Evolutionary conservation across 1,139 yeast species (phyloP).

Genomic region (Saccharomyces hybrid): DNA sequence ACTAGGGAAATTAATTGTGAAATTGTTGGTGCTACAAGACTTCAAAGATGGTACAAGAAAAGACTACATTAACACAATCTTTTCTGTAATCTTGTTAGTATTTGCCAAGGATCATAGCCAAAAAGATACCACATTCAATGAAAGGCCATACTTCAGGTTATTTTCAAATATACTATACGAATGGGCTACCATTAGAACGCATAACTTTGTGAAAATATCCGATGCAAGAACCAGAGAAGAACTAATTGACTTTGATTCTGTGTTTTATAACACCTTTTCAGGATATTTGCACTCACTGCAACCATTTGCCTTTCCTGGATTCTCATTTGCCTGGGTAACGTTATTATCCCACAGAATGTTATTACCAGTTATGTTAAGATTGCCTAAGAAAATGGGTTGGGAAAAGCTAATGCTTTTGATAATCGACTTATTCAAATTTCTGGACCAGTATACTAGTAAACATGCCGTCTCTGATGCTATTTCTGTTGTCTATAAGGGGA

Average conservation of each 20-base stretch:
- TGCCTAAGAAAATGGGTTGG: constrained; percentile 55
- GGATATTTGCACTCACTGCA: constrained; percentile 69
- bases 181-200: constrained; percentile 44
- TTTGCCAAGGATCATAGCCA: constrained; percentile 76
- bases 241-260: constrained; percentile 36
- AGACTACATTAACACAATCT: constrained; percentile 50
- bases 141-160: constrained; percentile 83
- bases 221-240: constrained; percentile 30
- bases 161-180: constrained; percentile 73
- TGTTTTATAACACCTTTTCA: constrained; percentile 55
- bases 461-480: constrained; percentile 53
- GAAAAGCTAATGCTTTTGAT: constrained; percentile 53
- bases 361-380: constrained; percentile 65
- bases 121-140: constrained; percentile 59
- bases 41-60: constrained; percentile 40
- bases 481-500: constrained; percentile 79
- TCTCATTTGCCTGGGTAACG: constrained; percentile 93
- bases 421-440: constrained; percentile 60
- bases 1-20: constrained; percentile 64
- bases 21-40: constrained; percentile 50
- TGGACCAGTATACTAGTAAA: constrained; percentile 40
- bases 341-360: constrained; percentile 85
- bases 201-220: constrained; percentile 30
- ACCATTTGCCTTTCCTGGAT: constrained; percentile 88
- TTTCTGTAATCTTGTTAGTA: constrained; percentile 61